These are phyloP conservation scores for Syncephalastrum sp. DNA, from an alignment of 371 early-diverging fungal genomes.

Conservation along the genomic window DNA sequence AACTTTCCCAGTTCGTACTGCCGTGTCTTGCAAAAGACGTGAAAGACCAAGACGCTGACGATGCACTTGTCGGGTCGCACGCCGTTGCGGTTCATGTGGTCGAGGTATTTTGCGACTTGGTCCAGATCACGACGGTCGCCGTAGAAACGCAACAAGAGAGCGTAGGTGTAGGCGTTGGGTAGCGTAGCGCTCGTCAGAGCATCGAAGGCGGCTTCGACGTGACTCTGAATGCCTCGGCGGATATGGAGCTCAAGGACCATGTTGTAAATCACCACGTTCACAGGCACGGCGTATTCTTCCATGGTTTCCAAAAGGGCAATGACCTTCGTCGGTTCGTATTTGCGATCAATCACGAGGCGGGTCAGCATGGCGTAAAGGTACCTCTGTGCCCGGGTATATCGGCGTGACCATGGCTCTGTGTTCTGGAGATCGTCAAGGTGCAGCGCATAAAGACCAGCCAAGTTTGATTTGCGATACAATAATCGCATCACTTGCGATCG, in stretches of 20 bases:
- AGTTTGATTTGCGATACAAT: constrained; percentile 13
- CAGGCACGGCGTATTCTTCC: constrained; percentile 2
- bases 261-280: constrained; percentile 7
- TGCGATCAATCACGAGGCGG: constrained; percentile 8
- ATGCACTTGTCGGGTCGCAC: constrained; percentile 11
- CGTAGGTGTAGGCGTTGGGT: constrained; percentile 15
- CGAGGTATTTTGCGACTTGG: constrained; percentile 8
- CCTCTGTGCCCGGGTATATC: constrained; percentile 11
- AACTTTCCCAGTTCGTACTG: too few species aligned
- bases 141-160: constrained; percentile 10
- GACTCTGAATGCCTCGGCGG: constrained; percentile 2
- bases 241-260: constrained; percentile 9
- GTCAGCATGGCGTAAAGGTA: constrained; percentile 21
- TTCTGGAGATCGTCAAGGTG: constrained; percentile 18
- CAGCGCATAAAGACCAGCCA: constrained; percentile 15
- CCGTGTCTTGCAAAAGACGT: too few species aligned
- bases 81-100: constrained; percentile 16
- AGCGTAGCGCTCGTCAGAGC: constrained; percentile 4
- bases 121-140: constrained; percentile 5
- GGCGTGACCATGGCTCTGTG: constrained; percentile 7
- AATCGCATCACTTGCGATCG: constrained; percentile 13
- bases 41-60: constrained; percentile 13
- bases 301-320: constrained; percentile 10
- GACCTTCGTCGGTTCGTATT: constrained; percentile 1
- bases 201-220: constrained; percentile 8